phyloP scores from a whole-genome alignment of 768 basidiomycete species.

The Hericium erinaceus region DNA sequence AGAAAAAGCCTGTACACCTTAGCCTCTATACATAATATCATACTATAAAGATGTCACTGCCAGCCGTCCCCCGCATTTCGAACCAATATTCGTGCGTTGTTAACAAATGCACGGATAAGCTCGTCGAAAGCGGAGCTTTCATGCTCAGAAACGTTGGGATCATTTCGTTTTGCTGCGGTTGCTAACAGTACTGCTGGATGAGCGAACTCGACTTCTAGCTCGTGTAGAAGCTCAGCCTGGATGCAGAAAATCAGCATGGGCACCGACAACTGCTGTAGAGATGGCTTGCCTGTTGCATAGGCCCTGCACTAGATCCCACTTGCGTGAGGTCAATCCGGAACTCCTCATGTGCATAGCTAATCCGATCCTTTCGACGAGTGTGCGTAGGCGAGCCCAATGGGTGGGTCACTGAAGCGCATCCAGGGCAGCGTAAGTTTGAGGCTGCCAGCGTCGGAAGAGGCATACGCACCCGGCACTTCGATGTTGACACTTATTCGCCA shows the following conservation, averaged over 20 bases:
- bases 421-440: background rate
- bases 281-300: constrained; percentile 36
- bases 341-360: constrained; percentile 91
- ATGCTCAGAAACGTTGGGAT: constrained; percentile 46
- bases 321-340: constrained; percentile 92
- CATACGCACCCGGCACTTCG: constrained; percentile 73
- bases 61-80: constrained; percentile 60
- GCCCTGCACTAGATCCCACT: constrained; percentile 51
- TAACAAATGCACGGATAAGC: constrained; percentile 85
- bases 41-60: constrained; percentile 21
- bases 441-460: background rate
- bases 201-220: constrained; percentile 84
- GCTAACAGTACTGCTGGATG: constrained; percentile 63
- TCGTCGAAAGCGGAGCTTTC: constrained; percentile 82
- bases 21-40: background rate
- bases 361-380: constrained; percentile 76
- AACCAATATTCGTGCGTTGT: constrained; percentile 83
- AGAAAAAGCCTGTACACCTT: too few relatives aligned
- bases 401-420: constrained; percentile 40
- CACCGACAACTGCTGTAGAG: background rate
- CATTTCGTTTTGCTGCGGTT: constrained; percentile 60
- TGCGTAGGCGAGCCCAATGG: constrained; percentile 54
- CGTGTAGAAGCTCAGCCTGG: constrained; percentile 62
- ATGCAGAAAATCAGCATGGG: background rate
- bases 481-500: constrained; percentile 90